These are phyloP conservation scores for Taiwanofungus camphoratus DNA, from an alignment of 1,284 basidiomycete genomes.

Conservation along the genomic window DNA sequence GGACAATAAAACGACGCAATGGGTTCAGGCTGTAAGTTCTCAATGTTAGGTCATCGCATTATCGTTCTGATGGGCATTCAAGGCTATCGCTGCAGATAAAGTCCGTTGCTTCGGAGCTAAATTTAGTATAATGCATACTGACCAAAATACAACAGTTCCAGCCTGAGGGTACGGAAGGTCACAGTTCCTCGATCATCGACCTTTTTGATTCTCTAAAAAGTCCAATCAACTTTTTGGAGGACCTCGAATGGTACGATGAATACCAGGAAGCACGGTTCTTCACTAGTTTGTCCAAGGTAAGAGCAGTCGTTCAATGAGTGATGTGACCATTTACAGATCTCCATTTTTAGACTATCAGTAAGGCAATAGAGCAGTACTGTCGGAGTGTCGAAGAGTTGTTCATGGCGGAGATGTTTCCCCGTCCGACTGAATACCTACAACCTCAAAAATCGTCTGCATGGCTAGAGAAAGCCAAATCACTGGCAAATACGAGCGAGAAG, in stretches of 20 bases:
- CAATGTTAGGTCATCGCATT: too few species aligned
- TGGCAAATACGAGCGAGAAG: slow-evolving; percentile 78
- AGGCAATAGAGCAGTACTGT: slow-evolving; percentile 92
- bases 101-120: slow-evolving; percentile 35
- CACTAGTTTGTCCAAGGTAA: slow-evolving; percentile 79
- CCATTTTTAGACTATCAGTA: slow-evolving; percentile 72
- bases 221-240: slow-evolving; percentile 84
- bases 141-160: slow-evolving; percentile 61
- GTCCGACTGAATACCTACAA: slow-evolving; percentile 67
- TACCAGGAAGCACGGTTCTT: slow-evolving; percentile 89
- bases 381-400: slow-evolving; percentile 84
- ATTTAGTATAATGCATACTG: background rate
- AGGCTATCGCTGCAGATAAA: slow-evolving; percentile 86
- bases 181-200: slow-evolving; percentile 95
- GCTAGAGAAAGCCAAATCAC: slow-evolving; percentile 88
- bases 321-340: slow-evolving; percentile 1
- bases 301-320: slow-evolving; percentile 6
- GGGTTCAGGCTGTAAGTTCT: slow-evolving; percentile 80
- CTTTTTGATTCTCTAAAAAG: slow-evolving; percentile 92
- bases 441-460: slow-evolving; percentile 88
- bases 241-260: slow-evolving; percentile 88
- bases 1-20: slow-evolving; percentile 86
- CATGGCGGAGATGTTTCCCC: slow-evolving; percentile 91
- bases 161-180: slow-evolving; percentile 77
- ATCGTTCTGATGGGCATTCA: slow-evolving; percentile 4